A percentile compares a stretch with the other conserved stretches of the same genome.
These are phyloP conservation scores for Paecilomyces niveus DNA, from an alignment of 2,329 filamentous ascomycete genomes.

Conservation along the genomic window DNA sequence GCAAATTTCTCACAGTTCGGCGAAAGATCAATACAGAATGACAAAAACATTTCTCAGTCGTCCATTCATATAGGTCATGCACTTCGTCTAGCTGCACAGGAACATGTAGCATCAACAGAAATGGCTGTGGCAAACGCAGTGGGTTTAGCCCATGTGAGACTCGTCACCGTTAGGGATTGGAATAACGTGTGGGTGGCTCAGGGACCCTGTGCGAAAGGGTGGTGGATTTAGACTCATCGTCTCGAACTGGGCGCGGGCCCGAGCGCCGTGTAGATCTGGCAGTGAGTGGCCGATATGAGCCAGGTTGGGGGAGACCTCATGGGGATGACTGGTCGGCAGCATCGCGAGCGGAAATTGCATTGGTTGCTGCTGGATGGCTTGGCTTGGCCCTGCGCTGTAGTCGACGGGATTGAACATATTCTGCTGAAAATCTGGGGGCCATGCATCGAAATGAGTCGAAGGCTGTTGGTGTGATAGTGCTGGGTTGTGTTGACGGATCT, in stretches of 20 bases:
- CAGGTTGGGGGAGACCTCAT: constrained; percentile 15
- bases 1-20: neutral
- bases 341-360: constrained; percentile 24
- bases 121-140: neutral
- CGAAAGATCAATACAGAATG: neutral
- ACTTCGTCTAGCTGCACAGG: neutral
- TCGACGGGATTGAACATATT: constrained; percentile 26
- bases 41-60: neutral
- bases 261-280: constrained; percentile 5
- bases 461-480: constrained; percentile 14
- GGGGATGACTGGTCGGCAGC: constrained; percentile 13
- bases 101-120: neutral
- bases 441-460: constrained; percentile 18
- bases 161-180: constrained; percentile 1
- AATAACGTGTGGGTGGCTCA: constrained; percentile 20
- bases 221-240: constrained; percentile 11
- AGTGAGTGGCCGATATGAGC: constrained; percentile 3
- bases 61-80: neutral
- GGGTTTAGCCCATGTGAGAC: neutral
- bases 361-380: constrained; percentile 16
- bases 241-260: constrained; percentile 14
- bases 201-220: constrained; percentile 24
- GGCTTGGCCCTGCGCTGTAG: constrained; percentile 15
- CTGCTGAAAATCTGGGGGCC: constrained; percentile 26
- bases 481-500: constrained; percentile 13